Evolutionary conservation across 2,329 filamentous ascomycete species (phyloP).

Genomic region (Dryadomyces sulphureus): DNA sequence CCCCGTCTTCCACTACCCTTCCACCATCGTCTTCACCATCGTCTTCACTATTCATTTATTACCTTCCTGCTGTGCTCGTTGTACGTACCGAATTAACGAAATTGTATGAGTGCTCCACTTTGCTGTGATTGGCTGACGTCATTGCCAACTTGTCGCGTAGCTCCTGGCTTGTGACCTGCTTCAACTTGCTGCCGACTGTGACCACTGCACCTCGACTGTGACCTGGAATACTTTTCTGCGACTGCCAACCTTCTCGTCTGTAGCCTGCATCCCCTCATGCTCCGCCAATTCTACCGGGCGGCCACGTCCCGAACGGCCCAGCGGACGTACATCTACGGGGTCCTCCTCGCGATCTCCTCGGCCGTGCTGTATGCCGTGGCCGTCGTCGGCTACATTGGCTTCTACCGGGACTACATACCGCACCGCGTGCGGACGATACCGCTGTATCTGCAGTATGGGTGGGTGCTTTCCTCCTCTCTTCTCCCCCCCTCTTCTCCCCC

Average conservation of each 20-base stretch:
- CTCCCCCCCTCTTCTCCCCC: background rate
- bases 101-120: too few relatives aligned
- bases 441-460: slow-evolving; percentile 46
- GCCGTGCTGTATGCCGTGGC: slow-evolving; percentile 31
- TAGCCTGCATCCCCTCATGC: background rate
- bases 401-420: slow-evolving; percentile 42
- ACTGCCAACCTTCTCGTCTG: background rate
- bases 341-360: slow-evolving; percentile 28
- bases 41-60: too few relatives aligned
- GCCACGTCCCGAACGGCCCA: slow-evolving; percentile 37
- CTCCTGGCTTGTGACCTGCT: too few relatives aligned
- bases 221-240: background rate
- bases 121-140: background rate
- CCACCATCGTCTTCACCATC: too few relatives aligned
- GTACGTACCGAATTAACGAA: too few relatives aligned
- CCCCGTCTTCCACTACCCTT: too few relatives aligned
- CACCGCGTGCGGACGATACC: slow-evolving; percentile 36
- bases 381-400: slow-evolving; percentile 32
- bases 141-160: background rate
- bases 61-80: too few relatives aligned
- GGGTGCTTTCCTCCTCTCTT: slow-evolving; percentile 10
- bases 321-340: slow-evolving; percentile 30
- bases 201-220: background rate
- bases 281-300: slow-evolving; percentile 16
- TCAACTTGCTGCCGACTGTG: background rate